Evolutionary conservation across 2,329 filamentous ascomycete genomes (phyloP).

Genomic region (Microascus cirrosus): DNA sequence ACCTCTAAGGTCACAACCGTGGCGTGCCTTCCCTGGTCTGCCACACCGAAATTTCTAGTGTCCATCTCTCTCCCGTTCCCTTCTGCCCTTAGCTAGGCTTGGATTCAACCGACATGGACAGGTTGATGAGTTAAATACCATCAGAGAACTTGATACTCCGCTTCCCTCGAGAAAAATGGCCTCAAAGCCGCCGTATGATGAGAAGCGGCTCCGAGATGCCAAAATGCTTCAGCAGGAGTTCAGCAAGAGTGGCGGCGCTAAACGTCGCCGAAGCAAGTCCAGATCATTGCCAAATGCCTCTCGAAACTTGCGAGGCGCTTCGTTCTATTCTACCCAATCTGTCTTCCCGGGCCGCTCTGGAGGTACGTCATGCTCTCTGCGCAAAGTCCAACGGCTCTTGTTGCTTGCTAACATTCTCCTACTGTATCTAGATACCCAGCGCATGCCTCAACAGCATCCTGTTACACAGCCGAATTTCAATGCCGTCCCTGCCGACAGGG

Average conservation of each 20-base stretch:
- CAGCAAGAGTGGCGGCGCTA: background rate
- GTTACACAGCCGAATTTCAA: background rate
- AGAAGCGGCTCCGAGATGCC: background rate
- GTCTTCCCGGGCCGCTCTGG: background rate
- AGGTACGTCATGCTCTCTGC: background rate
- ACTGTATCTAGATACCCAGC: background rate
- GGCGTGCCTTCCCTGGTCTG: background rate
- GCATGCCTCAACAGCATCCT: background rate
- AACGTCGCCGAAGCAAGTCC: background rate
- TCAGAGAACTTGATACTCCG: background rate
- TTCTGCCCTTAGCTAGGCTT: background rate
- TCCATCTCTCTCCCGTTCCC: background rate
- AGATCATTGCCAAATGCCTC: background rate
- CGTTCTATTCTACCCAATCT: background rate
- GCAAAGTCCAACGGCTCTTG: background rate
- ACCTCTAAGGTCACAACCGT: background rate
- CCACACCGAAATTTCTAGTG: background rate
- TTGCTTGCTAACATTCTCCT: background rate
- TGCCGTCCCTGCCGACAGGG: background rate
- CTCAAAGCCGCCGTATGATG: background rate
- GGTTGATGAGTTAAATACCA: background rate
- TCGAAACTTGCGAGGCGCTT: background rate
- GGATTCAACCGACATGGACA: background rate
- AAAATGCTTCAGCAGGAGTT: background rate
- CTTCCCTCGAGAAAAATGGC: background rate